These are phyloP conservation scores for Salix exigua DNA, from an alignment of 345 rosid species.

Conservation along the genomic window DNA sequence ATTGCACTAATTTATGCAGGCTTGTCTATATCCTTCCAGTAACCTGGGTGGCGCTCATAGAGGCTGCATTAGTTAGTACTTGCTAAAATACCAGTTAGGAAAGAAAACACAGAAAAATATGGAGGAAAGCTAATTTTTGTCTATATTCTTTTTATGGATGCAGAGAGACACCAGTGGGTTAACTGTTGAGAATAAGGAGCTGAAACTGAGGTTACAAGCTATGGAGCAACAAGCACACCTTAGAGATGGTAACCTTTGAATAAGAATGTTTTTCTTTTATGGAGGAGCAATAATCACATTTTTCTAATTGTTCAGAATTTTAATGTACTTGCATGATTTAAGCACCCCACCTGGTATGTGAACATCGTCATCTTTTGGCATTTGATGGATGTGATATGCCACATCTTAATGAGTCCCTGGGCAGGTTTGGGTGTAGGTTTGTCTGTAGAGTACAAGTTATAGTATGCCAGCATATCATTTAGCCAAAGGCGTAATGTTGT, in stretches of 20 bases:
- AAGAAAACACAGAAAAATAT: background rate
- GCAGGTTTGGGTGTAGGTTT: background rate
- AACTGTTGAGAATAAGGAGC: constrained; percentile 64
- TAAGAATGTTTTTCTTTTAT: background rate
- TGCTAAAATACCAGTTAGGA: background rate
- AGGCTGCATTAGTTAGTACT: background rate
- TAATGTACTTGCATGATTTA: background rate
- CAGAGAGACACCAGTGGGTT: constrained; percentile 69
- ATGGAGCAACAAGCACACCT: constrained; percentile 76
- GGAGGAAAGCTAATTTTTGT: background rate
- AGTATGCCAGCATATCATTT: background rate
- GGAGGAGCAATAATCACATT: background rate
- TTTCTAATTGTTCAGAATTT: background rate
- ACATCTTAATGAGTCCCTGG: background rate
- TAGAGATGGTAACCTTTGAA: constrained; percentile 49
- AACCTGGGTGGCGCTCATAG: background rate
- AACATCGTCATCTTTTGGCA: background rate
- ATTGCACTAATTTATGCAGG: background rate
- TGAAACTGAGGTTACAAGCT: constrained; percentile 66
- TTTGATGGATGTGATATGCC: background rate
- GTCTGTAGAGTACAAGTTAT: background rate
- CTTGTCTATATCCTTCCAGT: background rate
- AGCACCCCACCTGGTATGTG: background rate
- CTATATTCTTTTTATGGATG: background rate
- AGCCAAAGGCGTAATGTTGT: background rate